phyloP scores from a whole-genome alignment of 495 filamentous ascomycete species.

The Jackrogersella minutella region DNA sequence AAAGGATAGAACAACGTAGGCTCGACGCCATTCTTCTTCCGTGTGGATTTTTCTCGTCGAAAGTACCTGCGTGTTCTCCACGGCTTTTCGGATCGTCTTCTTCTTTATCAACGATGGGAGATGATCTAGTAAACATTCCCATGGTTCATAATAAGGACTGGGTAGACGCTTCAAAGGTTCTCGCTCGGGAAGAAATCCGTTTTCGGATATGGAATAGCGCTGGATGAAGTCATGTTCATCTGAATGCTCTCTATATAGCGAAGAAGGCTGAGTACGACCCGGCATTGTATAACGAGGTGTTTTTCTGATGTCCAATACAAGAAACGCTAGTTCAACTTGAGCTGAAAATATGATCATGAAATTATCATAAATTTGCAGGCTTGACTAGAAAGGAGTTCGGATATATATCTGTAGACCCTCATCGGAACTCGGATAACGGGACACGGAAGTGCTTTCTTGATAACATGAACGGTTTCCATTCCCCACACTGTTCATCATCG shows the following conservation, averaged over 20 bases:
- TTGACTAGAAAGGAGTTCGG: conserved; percentile 4
- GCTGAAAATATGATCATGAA: not conserved
- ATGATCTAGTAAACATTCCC: conserved; percentile 82
- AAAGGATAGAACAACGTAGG: conserved; percentile 84
- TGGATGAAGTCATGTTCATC: conserved; percentile 2
- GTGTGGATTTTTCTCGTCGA: conserved; percentile 75
- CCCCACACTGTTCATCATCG: not conserved
- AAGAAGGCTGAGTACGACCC: conserved; percentile 12
- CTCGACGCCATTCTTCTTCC: conserved; percentile 87
- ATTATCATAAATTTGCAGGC: conserved; percentile 10
- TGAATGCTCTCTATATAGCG: not conserved
- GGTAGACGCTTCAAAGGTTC: conserved; percentile 77
- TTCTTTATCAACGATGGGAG: conserved; percentile 81
- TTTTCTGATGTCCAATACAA: not conserved
- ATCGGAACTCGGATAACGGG: conserved; percentile 36
- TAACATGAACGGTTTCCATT: not conserved
- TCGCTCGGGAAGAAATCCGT: conserved; percentile 85
- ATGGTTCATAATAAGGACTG: conserved; percentile 86
- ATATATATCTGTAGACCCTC: not conserved
- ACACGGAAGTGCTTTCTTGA: conserved; percentile 21
- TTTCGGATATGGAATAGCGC: conserved; percentile 40
- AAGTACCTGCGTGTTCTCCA: conserved; percentile 78
- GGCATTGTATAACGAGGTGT: conserved; percentile 9
- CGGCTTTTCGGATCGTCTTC: conserved; percentile 72
- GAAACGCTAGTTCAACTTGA: not conserved